phyloP scores from a whole-genome alignment of 257 asterid genomes.

The Solanum verrucosum region DNA sequence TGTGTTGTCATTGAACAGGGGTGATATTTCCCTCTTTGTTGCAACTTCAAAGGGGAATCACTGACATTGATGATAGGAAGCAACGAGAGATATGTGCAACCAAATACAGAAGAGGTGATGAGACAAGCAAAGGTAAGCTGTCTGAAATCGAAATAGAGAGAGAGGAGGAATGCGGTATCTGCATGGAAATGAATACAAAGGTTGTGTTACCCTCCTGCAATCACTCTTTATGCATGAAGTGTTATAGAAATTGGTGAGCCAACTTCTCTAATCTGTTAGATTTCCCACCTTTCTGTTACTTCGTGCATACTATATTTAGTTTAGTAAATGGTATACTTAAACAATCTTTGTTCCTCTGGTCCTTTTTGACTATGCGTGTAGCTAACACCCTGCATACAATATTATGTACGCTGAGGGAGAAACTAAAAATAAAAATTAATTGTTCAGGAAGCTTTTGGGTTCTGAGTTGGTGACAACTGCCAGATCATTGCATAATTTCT shows the following conservation, averaged over 20 bases:
- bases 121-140: conserved; percentile 57
- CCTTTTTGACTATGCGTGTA: not conserved
- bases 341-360: not conserved
- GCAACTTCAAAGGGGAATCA: conserved; percentile 75
- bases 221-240: conserved; percentile 76
- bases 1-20: conserved; percentile 30
- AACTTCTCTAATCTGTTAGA: not conserved
- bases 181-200: conserved; percentile 76
- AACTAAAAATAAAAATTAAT: not conserved
- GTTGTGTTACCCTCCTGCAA: conserved; percentile 80
- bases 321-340: not conserved
- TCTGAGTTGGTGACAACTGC: not conserved
- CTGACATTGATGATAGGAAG: conserved; percentile 74
- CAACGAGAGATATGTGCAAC: conserved; percentile 58
- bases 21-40: conserved; percentile 85
- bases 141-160: conserved; percentile 80
- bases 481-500: not conserved
- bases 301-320: not conserved
- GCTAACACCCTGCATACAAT: not conserved
- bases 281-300: not conserved
- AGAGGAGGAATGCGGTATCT: conserved; percentile 94
- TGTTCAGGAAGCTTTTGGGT: not conserved
- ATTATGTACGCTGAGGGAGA: not conserved
- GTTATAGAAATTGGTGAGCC: conserved; percentile 70
- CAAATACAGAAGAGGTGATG: conserved; percentile 48